These are phyloP conservation scores for Myxozyma neotropica DNA, from an alignment of 805 yeast genomes.

Conservation along the genomic window DNA sequence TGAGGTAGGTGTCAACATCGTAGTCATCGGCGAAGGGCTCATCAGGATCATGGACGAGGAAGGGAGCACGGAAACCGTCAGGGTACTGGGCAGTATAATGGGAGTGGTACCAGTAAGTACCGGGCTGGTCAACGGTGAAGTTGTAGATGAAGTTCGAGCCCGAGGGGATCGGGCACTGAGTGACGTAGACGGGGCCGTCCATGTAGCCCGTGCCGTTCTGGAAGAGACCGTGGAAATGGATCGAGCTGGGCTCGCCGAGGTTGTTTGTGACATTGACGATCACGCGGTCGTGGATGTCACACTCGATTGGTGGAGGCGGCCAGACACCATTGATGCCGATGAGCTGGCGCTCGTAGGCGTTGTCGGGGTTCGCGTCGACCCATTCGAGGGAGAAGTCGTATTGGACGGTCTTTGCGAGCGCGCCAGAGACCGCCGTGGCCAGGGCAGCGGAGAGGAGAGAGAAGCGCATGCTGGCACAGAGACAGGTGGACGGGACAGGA, in stretches of 20 bases:
- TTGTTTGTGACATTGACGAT: conserved; percentile 75
- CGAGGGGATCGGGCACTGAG: conserved; percentile 92
- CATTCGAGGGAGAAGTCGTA: conserved; percentile 47
- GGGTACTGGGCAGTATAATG: conserved; percentile 89
- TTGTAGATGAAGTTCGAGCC: conserved; percentile 75
- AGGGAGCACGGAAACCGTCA: conserved; percentile 68
- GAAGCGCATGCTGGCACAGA: conserved; percentile 1
- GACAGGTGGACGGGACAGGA: neutral
- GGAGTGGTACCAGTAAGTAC: conserved; percentile 97
- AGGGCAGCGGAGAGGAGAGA: conserved; percentile 14
- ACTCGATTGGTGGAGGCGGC: conserved; percentile 83
- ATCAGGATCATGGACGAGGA: conserved; percentile 71
- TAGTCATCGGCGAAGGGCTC: conserved; percentile 63
- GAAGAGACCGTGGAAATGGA: conserved; percentile 95
- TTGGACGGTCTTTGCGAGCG: conserved; percentile 37
- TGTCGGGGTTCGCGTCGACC: conserved; percentile 59
- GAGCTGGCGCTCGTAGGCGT: conserved; percentile 50
- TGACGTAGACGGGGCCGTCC: conserved; percentile 90
- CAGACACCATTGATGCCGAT: conserved; percentile 67
- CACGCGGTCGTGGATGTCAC: conserved; percentile 78
- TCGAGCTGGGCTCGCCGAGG: conserved; percentile 63
- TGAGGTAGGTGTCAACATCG: conserved; percentile 74
- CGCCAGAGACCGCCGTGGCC: conserved; percentile 26
- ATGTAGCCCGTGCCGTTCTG: conserved; percentile 70
- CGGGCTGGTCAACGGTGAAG: conserved; percentile 85